Evolutionary conservation across 225 moss, liverwort and hornwort species (phyloP), one percentile per base, ranked within the genome.

Genomic region (Bryoerythrophyllum caledonicum): DNA sequence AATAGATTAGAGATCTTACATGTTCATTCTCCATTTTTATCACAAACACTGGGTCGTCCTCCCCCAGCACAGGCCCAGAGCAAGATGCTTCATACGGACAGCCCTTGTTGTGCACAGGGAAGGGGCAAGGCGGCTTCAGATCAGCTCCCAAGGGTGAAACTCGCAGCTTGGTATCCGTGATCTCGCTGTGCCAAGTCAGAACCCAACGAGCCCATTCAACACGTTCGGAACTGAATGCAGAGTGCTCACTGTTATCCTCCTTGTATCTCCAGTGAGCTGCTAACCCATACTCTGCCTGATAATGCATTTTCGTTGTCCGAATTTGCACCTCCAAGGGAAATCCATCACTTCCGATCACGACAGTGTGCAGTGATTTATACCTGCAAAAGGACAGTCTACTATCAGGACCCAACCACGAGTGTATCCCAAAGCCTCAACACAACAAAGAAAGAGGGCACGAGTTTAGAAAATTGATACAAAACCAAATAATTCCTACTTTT

Each of bases 151-250:
- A 5, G 24, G 91, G 84, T 51, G 96, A 86, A 55, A 87, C 79
- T 32, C 96, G 87, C 68, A 93, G 70, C 72, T 96, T 96, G 30
- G 96, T 93, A 68, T 96, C 96, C 75, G 88, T 37, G 63, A 96
- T 86, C 66, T 96, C 96, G 82, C 93, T 96, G 65, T 96, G 93
- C 96, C 96, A 96, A 3, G 96, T 90, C 74, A 96, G 76, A 53
- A 96, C 93, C 96, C 96, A 96, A 81, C 96, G 89, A 62, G 96
- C 96, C 96, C 96, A 96, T 75, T 96, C 96, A 56, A 96, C 93
- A 74, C 86, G 89, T 67, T 93, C 92, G 10, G 88, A 87, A 48
- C 91, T 87, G 60, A 92, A 96, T 59, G 89, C 81, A 4, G 96
- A 89, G 76, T 87, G 89, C 54, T 90, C 88, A 61, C 86, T 89